A percentile compares a stretch with the other conserved stretches of the same genome.
phyloP scores from a whole-genome alignment of 2,329 filamentous ascomycete species.

The Nemania diffusa region DNA sequence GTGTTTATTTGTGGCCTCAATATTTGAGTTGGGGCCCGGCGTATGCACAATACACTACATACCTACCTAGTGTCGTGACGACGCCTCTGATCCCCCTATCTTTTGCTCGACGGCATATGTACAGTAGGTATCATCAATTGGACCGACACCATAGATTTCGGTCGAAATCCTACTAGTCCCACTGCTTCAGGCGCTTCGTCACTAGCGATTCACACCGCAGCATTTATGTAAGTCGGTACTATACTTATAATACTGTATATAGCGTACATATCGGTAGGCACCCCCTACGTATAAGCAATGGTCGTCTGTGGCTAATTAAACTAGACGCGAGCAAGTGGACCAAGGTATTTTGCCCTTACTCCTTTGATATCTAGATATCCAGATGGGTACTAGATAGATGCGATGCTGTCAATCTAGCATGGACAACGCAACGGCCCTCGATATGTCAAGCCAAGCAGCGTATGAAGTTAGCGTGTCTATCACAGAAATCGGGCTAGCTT shows the following conservation, averaged over 20 bases:
- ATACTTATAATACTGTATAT: background rate
- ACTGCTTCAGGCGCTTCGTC: conserved; percentile 5
- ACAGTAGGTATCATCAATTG: conserved; percentile 3
- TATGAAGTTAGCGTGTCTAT: conserved; percentile 12
- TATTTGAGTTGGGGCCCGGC: conserved; percentile 2
- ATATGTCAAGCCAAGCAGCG: background rate
- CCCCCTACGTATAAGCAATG: background rate
- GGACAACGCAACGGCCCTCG: background rate
- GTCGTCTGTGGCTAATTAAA: conserved; percentile 21
- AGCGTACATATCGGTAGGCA: background rate
- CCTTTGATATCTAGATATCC: background rate
- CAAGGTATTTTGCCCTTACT: conserved; percentile 15
- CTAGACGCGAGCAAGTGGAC: conserved; percentile 21
- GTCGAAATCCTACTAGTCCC: conserved; percentile 13
- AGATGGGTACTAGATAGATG: background rate
- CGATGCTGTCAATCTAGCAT: background rate
- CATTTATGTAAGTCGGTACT: background rate
- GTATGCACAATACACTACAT: conserved; percentile 15
- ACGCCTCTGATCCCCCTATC: conserved; percentile 1
- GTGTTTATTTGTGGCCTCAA: conserved; percentile 25
- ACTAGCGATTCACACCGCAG: conserved; percentile 3
- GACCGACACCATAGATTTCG: conserved; percentile 3
- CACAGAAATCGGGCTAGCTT: conserved; percentile 12
- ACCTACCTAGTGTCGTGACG: background rate
- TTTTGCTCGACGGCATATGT: background rate